phyloP scores from a whole-genome alignment of 805 yeast genomes.

The Nakazawaea holstii region DNA sequence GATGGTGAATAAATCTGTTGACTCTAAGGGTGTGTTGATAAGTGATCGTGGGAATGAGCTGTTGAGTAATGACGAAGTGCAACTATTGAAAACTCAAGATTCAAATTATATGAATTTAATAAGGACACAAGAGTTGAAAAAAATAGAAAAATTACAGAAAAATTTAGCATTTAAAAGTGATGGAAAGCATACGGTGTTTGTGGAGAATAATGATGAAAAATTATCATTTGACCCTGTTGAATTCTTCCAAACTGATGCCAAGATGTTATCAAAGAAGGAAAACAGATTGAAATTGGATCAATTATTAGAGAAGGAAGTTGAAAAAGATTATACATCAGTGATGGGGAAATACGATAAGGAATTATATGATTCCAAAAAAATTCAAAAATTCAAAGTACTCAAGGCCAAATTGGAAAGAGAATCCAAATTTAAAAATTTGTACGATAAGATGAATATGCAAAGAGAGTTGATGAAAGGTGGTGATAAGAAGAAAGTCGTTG shows the following conservation, averaged over 20 bases:
- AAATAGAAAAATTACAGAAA: slow-evolving; percentile 53
- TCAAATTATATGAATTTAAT: slow-evolving; percentile 76
- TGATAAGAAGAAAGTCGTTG: slow-evolving; percentile 68
- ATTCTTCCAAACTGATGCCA: slow-evolving; percentile 66
- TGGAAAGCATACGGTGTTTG: slow-evolving; percentile 84
- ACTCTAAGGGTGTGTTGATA: slow-evolving; percentile 60
- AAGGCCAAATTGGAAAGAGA: slow-evolving; percentile 68
- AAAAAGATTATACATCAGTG: slow-evolving; percentile 20
- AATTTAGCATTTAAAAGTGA: slow-evolving; percentile 44
- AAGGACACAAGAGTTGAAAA: slow-evolving; percentile 60
- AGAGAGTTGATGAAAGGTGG: slow-evolving; percentile 91
- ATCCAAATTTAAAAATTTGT: slow-evolving; percentile 59
- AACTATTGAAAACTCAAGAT: slow-evolving; percentile 87
- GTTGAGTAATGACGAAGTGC: slow-evolving; percentile 68
- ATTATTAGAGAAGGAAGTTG: slow-evolving; percentile 33
- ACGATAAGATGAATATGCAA: slow-evolving; percentile 68
- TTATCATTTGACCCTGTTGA: slow-evolving; percentile 56
- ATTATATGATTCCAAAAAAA: slow-evolving; percentile 35
- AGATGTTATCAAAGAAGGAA: slow-evolving; percentile 57
- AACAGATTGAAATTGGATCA: slow-evolving; percentile 66
- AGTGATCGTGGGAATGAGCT: slow-evolving; percentile 60
- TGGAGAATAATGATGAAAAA: slow-evolving; percentile 54
- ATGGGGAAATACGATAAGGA: slow-evolving; percentile 16
- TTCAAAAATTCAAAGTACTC: slow-evolving; percentile 54
- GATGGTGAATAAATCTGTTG: slow-evolving; percentile 71